Base-by-base conservation (phyloP, 352 stramenopile genomes). In the Globisporangium viniferum region DNA sequence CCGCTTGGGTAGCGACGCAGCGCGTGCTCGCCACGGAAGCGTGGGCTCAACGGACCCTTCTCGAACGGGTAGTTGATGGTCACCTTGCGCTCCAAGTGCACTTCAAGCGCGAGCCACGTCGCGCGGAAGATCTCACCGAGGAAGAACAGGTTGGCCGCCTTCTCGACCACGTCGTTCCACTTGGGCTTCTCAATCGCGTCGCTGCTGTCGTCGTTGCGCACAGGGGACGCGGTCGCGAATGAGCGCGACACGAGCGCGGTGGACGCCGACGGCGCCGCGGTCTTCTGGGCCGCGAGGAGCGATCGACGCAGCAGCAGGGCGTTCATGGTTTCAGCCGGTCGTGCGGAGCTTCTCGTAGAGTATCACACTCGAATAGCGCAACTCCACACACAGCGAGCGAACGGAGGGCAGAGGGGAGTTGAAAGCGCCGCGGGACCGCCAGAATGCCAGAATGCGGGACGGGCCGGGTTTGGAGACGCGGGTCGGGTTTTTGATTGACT, bases 61-160 rank as follows among this genome's bases (percentile, higher is more conserved):
- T 99, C 98, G 75, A 98, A 99, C 58, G 98, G 98, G 81, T 99
- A 99, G 87, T 99, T 99, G 82, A 99, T 98, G 36, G 97, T 99
- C 22, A 98, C 88, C 80, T 99, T 99, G 67, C 82, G 84, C 70
- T 96, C 86, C 54, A 93, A 66, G 74, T 94, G 86, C 59, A 94
- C 78, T 61, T 95, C 88, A 77, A 84, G 91, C 36, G 87, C 77
- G 65, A 95, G 68, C 87, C 87, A 95, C 35, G 81, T 88, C 44
- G 85, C 87, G 54, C 87, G 87, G 71, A 86, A 85, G 53, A 95
- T 82, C 65, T 95, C 87, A 56, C 77, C 83, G 8, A 95, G 76
- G 80, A 95, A 95, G 74, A 95, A 95, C 24, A 86, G 81, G 76
- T 92, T 85, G 10, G 87, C 82, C 64, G 87, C 84, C 70, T 95